Percentiles rank a stretch among this genome's conserved stretches.
Evolutionary conservation across 1,139 yeast species (phyloP).

Genomic region (Geotrichum candidum): DNA sequence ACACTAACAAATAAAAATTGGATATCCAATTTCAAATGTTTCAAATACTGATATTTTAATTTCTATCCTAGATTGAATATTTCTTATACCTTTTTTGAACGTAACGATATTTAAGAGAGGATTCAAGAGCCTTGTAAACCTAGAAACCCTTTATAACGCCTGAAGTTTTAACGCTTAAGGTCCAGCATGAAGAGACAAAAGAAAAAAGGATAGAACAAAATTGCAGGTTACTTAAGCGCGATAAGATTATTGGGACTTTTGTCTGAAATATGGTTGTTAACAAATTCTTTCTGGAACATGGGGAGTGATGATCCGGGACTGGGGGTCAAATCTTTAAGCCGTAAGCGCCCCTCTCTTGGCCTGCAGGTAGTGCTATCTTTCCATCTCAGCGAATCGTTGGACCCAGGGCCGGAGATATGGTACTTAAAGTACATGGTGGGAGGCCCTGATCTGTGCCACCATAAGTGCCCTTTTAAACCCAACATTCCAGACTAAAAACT

Average conservation of each 20-base stretch:
- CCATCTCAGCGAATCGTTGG: not conserved
- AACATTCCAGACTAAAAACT: not conserved
- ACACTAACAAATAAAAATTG: too few species aligned
- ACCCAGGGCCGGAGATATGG: not conserved
- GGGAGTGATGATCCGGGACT: not conserved
- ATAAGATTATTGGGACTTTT: not conserved
- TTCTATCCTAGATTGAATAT: not conserved
- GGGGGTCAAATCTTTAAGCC: not conserved
- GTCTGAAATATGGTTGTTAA: not conserved
- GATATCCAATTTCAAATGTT: too few species aligned
- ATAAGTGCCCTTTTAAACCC: not conserved
- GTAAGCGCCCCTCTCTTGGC: not conserved
- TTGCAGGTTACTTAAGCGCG: not conserved
- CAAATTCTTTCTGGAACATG: not conserved
- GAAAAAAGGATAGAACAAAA: too few species aligned
- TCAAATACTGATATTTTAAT: too few species aligned
- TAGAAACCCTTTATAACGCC: too few species aligned
- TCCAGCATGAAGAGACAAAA: too few species aligned
- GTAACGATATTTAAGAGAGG: not conserved
- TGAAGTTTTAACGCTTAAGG: too few species aligned
- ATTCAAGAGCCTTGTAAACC: not conserved
- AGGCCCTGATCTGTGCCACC: not conserved
- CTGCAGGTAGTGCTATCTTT: not conserved
- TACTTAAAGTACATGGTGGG: not conserved
- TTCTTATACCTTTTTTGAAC: not conserved